Percentiles rank a stretch among this genome's conserved stretches.
Evolutionary conservation across 2,329 filamentous ascomycete genomes (phyloP).

Genomic region (Paraphaeosphaeria minitans): DNA sequence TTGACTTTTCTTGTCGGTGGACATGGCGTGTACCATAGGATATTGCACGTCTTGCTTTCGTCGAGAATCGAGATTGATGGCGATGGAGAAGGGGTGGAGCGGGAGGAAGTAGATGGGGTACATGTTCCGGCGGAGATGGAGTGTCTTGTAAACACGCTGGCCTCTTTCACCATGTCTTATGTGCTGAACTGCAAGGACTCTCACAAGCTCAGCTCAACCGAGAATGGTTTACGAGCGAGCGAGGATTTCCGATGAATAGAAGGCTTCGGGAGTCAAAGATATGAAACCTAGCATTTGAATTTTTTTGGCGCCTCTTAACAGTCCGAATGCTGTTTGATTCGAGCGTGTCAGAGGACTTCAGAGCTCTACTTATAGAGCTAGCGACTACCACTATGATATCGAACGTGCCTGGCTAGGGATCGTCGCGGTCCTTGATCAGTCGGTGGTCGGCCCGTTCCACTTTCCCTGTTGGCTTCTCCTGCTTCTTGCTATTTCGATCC

Average conservation of each 20-base stretch:
- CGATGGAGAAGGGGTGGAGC: constrained; percentile 37
- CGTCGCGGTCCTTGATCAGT: constrained; percentile 12
- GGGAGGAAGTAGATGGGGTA: constrained; percentile 42
- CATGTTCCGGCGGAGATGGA: constrained; percentile 23
- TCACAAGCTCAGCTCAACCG: constrained; percentile 16
- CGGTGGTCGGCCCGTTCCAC: constrained; percentile 20
- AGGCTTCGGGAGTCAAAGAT: not conserved
- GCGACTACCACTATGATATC: constrained; percentile 13
- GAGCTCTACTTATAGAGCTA: constrained; percentile 22
- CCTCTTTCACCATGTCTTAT: constrained; percentile 1
- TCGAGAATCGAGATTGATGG: constrained; percentile 30
- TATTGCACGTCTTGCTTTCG: constrained; percentile 18
- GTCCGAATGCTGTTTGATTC: not conserved
- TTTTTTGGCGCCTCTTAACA: not conserved
- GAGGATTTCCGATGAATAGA: not conserved
- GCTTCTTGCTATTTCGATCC: constrained; percentile 27
- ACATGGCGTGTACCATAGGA: constrained; percentile 27
- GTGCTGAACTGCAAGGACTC: not conserved
- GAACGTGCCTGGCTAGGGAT: constrained; percentile 18
- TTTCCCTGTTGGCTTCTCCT: constrained; percentile 10
- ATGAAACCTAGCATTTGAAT: not conserved
- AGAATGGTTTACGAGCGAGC: constrained; percentile 1
- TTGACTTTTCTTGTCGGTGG: constrained; percentile 10
- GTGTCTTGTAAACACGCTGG: constrained; percentile 17
- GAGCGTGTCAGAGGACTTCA: not conserved